Percentiles rank a stretch among this genome's conserved stretches.
Conservation (phyloP, 352 stramenopile genomes). For the Phytophthora pistaciae region DNA sequence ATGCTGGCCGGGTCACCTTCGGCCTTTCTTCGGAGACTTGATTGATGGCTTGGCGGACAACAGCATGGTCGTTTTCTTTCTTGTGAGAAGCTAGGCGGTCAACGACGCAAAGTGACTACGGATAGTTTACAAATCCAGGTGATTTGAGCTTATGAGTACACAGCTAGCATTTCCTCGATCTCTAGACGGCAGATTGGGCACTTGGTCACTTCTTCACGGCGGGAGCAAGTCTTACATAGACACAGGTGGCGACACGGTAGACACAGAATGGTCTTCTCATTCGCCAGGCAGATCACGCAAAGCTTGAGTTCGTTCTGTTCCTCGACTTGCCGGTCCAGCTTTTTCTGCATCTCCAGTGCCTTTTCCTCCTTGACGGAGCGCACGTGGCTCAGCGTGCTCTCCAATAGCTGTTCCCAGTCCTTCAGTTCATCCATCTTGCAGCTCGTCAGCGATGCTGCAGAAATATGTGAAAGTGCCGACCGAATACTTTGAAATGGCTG, state of each 20-base stretch:
- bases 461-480: constrained; percentile 39
- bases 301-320: constrained; percentile 88
- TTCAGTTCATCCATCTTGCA: constrained; percentile 69
- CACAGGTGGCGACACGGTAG: constrained; percentile 86
- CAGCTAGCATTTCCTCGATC: constrained; percentile 85
- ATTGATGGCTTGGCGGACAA: not conserved
- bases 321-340: constrained; percentile 77
- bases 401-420: constrained; percentile 76
- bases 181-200: constrained; percentile 87
- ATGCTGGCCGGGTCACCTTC: not conserved
- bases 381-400: constrained; percentile 63
- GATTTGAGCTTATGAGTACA: constrained; percentile 70
- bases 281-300: constrained; percentile 85
- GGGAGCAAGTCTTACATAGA: constrained; percentile 78
- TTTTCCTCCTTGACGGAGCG: constrained; percentile 78
- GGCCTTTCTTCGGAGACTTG: not conserved
- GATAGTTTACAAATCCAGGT: not conserved
- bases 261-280: constrained; percentile 88
- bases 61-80: constrained; percentile 25
- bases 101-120: constrained; percentile 26
- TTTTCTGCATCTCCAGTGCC: constrained; percentile 78
- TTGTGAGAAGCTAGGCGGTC: not conserved
- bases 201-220: constrained; percentile 75
- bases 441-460: constrained; percentile 22
- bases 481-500: constrained; percentile 26